These are phyloP conservation scores for Nakaseomyces bracarensis DNA, from an alignment of 1,139 yeast genomes.

Conservation along the genomic window DNA sequence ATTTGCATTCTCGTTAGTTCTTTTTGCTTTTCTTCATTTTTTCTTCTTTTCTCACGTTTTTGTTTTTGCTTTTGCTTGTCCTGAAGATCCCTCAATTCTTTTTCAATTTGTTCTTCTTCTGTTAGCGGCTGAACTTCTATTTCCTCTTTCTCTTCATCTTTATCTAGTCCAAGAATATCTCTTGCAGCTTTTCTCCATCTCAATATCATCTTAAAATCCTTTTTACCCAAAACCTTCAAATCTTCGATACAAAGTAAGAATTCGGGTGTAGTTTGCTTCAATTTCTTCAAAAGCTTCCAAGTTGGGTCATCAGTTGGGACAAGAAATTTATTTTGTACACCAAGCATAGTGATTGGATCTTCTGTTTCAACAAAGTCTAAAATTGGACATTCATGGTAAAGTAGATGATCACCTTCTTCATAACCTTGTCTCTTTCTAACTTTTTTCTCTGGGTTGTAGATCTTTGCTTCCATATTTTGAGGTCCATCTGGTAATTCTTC, in stretches of 20 bases:
- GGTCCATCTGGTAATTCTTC: conserved; percentile 79
- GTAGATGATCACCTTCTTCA: conserved; percentile 83
- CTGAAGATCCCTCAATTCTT: conserved; percentile 66
- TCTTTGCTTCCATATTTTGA: conserved; percentile 81
- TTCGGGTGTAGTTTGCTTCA: conserved; percentile 72
- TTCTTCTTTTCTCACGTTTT: conserved; percentile 73
- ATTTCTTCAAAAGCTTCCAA: conserved; percentile 59
- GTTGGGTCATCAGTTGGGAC: conserved; percentile 58
- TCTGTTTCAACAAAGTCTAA: conserved; percentile 73
- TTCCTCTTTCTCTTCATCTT: conserved; percentile 38
- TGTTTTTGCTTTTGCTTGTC: conserved; percentile 60
- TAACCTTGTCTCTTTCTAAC: conserved; percentile 92
- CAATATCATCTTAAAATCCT: conserved; percentile 76
- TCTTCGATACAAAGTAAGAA: conserved; percentile 78
- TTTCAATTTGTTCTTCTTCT: conserved; percentile 84
- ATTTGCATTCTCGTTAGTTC: conserved; percentile 88
- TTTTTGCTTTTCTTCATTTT: conserved; percentile 77
- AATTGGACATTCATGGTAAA: conserved; percentile 64
- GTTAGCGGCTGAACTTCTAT: conserved; percentile 63
- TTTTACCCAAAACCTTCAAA: conserved; percentile 85
- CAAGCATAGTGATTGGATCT: conserved; percentile 79
- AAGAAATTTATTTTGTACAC: conserved; percentile 57
- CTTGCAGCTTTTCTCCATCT: conserved; percentile 88
- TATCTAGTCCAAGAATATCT: conserved; percentile 64
- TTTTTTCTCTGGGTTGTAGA: conserved; percentile 88